Conservation (phyloP, 495 filamentous ascomycete genomes). For the Clohesyomyces aquaticus region DNA sequence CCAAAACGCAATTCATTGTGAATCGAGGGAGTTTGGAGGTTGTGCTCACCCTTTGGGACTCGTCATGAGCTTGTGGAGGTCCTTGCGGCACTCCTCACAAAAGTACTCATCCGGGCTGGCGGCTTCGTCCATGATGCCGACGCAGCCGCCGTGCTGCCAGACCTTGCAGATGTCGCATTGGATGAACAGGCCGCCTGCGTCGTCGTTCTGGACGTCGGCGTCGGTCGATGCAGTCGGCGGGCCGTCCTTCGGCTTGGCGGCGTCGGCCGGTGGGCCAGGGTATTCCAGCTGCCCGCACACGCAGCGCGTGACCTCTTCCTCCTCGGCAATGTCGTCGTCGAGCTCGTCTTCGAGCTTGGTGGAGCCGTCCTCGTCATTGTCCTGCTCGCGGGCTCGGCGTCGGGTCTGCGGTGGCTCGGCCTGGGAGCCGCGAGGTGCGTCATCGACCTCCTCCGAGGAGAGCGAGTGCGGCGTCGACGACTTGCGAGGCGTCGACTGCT, state of each 20-base stretch:
- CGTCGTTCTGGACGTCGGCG: constrained; percentile 73
- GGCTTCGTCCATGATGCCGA: constrained; percentile 92
- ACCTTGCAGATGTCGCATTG: constrained; percentile 98
- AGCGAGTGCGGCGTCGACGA: constrained; percentile 70
- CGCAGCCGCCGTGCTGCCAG: constrained; percentile 98
- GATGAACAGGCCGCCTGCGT: constrained; percentile 91
- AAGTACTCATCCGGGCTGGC: constrained; percentile 96
- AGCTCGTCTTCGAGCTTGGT: constrained; percentile 57
- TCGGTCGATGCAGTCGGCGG: constrained; percentile 36
- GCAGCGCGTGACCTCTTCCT: constrained; percentile 92
- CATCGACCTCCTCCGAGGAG: constrained; percentile 80
- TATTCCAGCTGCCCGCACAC: constrained; percentile 95
- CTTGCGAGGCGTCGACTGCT: constrained; percentile 72
- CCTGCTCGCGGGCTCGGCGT: constrained; percentile 70
- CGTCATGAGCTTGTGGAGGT: constrained; percentile 80
- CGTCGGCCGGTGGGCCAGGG: constrained; percentile 79
- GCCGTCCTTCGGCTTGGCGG: constrained; percentile 39
- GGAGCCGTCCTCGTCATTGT: constrained; percentile 61
- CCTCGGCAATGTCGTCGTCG: constrained; percentile 66
- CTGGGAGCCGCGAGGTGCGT: constrained; percentile 58
- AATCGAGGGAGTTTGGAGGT: neutral
- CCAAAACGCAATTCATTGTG: neutral
- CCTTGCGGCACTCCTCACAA: constrained; percentile 90
- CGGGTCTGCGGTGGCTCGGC: constrained; percentile 71
- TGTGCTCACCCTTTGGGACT: constrained; percentile 84